Conservation (phyloP, 2,329 filamentous ascomycete species). For the Epichloe brachyelytri region DNA sequence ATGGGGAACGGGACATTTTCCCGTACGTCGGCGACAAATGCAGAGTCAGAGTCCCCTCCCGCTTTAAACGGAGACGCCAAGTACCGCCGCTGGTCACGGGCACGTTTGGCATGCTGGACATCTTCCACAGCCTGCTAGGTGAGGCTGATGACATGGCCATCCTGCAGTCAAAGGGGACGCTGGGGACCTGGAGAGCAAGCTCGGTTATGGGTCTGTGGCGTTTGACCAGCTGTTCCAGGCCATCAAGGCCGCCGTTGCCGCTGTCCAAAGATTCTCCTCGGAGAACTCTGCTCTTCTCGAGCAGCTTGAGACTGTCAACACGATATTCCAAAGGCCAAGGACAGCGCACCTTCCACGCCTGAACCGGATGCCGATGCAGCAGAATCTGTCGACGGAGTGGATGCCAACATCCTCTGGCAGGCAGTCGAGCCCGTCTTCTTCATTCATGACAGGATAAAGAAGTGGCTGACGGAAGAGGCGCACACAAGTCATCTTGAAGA, state of each 20-base stretch:
- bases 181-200: slow-evolving; percentile 63
- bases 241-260: slow-evolving; percentile 14
- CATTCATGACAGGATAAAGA: slow-evolving; percentile 28
- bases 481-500: slow-evolving; percentile 10
- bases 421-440: slow-evolving; percentile 72
- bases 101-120: slow-evolving; percentile 43
- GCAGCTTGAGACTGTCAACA: slow-evolving; percentile 14
- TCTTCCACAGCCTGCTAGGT: slow-evolving; percentile 49
- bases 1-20: slow-evolving; percentile 57
- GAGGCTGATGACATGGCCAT: slow-evolving; percentile 41
- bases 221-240: slow-evolving; percentile 19
- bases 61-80: slow-evolving; percentile 35
- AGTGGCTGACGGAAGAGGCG: slow-evolving; percentile 58
- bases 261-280: slow-evolving; percentile 13
- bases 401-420: slow-evolving; percentile 50
- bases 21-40: slow-evolving; percentile 23
- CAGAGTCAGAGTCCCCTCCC: slow-evolving; percentile 30
- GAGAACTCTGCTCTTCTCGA: slow-evolving; percentile 12
- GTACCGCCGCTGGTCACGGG: slow-evolving; percentile 59
- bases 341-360: slow-evolving; percentile 6
- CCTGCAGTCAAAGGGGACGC: slow-evolving; percentile 39
- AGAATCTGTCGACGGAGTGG: slow-evolving; percentile 3
- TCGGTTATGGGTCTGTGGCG: slow-evolving; percentile 41
- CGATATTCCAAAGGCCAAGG: slow-evolving; percentile 15
- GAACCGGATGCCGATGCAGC: slow-evolving; percentile 7